Evolutionary conservation across 441 rosid species (phyloP).

Genomic region (Jatropha multifida): DNA sequence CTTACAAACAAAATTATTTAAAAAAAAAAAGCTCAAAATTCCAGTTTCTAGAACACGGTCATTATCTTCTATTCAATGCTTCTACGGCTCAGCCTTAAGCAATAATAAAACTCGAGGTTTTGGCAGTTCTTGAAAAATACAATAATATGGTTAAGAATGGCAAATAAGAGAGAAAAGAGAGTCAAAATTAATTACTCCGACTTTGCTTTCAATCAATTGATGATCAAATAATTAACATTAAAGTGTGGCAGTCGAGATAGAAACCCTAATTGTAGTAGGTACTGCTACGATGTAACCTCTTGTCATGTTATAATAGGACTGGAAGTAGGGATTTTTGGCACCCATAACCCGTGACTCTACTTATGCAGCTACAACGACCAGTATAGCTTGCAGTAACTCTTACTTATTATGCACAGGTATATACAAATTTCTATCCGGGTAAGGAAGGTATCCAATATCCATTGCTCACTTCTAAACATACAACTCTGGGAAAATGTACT

Average conservation of each 20-base stretch:
- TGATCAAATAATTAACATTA: neutral
- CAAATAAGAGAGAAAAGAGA: too few relatives aligned
- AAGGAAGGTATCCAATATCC: too few relatives aligned
- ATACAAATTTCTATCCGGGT: neutral
- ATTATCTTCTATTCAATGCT: too few relatives aligned
- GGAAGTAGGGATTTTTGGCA: slow-evolving; percentile 1
- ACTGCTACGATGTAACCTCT: neutral
- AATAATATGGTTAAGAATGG: neutral
- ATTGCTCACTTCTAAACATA: neutral
- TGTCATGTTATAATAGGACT: neutral
- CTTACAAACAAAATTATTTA: too few relatives aligned
- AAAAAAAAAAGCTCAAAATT: too few relatives aligned
- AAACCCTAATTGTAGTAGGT: neutral
- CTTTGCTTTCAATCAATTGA: neutral
- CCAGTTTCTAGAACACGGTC: too few relatives aligned
- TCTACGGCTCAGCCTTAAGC: too few relatives aligned
- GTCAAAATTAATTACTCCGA: too few relatives aligned
- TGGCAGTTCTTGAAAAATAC: neutral
- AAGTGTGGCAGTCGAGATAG: neutral
- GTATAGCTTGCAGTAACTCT: neutral
- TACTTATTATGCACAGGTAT: neutral
- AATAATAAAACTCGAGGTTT: too few relatives aligned
- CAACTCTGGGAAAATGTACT: neutral
- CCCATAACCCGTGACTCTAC: neutral
- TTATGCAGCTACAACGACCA: neutral